Evolutionary conservation across 441 rosid species (phyloP), one percentile per base, ranked within the genome.

Genomic region (Mallotus repandus): DNA sequence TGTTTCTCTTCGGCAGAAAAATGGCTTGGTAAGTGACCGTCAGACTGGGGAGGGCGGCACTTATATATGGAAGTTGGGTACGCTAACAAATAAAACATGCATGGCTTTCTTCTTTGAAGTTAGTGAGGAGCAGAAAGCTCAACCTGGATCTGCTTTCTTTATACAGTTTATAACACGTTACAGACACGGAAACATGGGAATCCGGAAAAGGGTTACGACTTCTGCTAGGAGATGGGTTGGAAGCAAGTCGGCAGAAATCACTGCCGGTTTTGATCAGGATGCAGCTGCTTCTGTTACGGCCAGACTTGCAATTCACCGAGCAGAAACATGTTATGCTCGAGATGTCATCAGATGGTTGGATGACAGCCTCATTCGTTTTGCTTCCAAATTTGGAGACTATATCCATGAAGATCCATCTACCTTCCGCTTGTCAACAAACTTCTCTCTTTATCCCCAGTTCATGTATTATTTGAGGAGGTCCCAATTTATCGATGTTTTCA

Each of bases 331-430:
- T 63, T 76, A 82, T 60, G 87, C 97, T 54, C 86, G 89, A 80
- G 98, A 92, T 78, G 96, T 95, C n/a, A 81, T 95, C 70, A 81
- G 96, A 80, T 95, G 98, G 98, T 72, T 95, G 74, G 99, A 95
- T 32, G 97, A 95, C 59, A 84, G 85, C 21, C 94, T 95, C 35
- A 84, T 95, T 70, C 64, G 54, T 63, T 95, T 95, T 58, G 84
- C 96, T 78, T 83, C 99, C 55, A 89, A 87, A 76, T 92, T 89
- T 16, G 98, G 99, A 35, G 99, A 94, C 79, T 94, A 91, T 55
- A 80, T 91, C 22, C 87, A 70, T 69, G 99, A 95, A 86, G 96
- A 89, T 81, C 92, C 97, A 19, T 89, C 96, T 38, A 89, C 99
- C 66, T 95, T 91, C 79, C 86, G 96, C 67, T 79, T 95, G 66